A percentile compares a stretch with the other conserved stretches of the same genome.
Evolutionary conservation across 1,284 basidiomycete species (phyloP).

Genomic region (Hymenochaete sp.): DNA sequence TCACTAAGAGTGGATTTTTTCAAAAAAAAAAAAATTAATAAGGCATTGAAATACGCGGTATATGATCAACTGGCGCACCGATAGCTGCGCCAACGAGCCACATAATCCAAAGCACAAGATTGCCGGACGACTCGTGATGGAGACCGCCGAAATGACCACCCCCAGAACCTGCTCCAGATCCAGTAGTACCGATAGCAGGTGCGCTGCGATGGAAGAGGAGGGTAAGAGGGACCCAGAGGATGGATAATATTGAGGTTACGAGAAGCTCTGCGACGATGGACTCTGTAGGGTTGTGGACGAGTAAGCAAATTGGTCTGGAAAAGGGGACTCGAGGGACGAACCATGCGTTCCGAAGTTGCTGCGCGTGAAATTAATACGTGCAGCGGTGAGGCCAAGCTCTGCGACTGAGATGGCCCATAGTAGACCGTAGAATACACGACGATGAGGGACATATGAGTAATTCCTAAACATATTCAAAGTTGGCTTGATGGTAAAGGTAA

Average conservation of each 20-base stretch:
- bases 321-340: neutral
- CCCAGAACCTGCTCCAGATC: too few relatives aligned
- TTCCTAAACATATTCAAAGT: too few relatives aligned
- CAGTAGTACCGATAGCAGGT: neutral
- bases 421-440: constrained; percentile 1
- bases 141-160: constrained; percentile 1
- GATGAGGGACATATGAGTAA: too few relatives aligned
- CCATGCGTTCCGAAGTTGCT: constrained; percentile 2
- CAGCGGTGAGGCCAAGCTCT: constrained; percentile 14
- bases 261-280: constrained; percentile 15
- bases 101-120: constrained; percentile 16
- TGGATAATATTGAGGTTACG: constrained; percentile 14
- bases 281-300: constrained; percentile 1
- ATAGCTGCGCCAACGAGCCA: constrained; percentile 18
- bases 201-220: constrained; percentile 29
- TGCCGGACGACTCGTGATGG: constrained; percentile 9
- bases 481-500: too few relatives aligned
- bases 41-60: neutral
- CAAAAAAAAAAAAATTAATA: neutral
- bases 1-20: neutral
- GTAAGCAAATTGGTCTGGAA: neutral
- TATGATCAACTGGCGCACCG: constrained; percentile 10
- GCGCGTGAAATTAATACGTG: constrained; percentile 20
- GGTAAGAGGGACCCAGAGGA: constrained; percentile 29
- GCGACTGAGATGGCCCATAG: constrained; percentile 10